Base-by-base conservation (phyloP, 768 basidiomycete species). In the Hypholoma sublateritium region DNA sequence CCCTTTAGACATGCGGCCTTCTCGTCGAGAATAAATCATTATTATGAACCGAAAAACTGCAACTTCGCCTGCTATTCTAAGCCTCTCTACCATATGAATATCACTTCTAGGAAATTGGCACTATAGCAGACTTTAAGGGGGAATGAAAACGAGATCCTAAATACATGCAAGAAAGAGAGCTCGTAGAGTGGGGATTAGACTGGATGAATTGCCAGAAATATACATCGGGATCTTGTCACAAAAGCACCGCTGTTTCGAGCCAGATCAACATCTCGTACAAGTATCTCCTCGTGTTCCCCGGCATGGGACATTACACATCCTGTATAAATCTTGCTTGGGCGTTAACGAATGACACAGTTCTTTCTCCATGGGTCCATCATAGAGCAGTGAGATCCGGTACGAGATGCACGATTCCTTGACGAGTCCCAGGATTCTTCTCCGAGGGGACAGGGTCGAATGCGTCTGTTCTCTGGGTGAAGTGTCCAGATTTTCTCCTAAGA, bases 1-100 rank as follows among this genome's bases (percentile, higher is more conserved):
- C 56, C 53, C 55, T 55, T 57, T 61, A 46, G 56, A 55, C 55
- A 60, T 45, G 53, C 60, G 52, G 57, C 49, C 63, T 61, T 66
- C 65, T 62, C 34, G 53, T 60, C 62, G 49, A 61, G 50, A 64
- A 62, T 43, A 53, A 56, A 50, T 51, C 17, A n/a, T 5, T 9
- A 32, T 32, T 9, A 7, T 32, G 28, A 32, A 32, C 9, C 9
- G 28, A 32, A 32, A 9, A 5, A 32, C 28, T 32, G 5, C 28
- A 32, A 32, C n/a, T 32, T 7, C 28, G 9, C 28, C 9, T 2
- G 5, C 28, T 32, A 5, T 32, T 32, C 28, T 32, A 32, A 9
- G 6, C 5, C 9, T 32, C 6, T 32, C 28, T 32, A 5, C 5
- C 9, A 1, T 32, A 9, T 32, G 5, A 32, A 32, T 32, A 32